phyloP scores from a whole-genome alignment of 257 asterid species.

The Gentiana dahurica region DNA sequence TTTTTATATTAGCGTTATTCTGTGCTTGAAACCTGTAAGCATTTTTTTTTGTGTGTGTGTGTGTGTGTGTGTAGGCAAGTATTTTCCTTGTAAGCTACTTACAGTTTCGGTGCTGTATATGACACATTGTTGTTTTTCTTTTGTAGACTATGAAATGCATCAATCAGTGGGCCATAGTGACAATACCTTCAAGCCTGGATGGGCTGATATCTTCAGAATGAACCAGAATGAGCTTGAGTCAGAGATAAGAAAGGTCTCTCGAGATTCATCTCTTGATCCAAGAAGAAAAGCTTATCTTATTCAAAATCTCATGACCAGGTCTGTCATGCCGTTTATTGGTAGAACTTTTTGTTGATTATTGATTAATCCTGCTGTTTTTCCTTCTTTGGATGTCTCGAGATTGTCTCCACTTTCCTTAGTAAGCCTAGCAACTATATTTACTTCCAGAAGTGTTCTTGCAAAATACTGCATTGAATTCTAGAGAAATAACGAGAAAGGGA shows the following conservation, averaged over 20 bases:
- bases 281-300: conserved; percentile 91
- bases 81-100: no score
- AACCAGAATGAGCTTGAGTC: conserved; percentile 98
- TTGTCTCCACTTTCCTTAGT: no score
- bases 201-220: conserved; percentile 96
- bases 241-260: conserved; percentile 90
- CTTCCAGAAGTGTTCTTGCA: no score
- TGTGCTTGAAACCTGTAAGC: neutral
- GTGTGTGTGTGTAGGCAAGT: no score
- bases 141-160: conserved; percentile 48
- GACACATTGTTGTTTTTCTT: neutral
- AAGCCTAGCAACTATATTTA: no score
- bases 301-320: conserved; percentile 98
- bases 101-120: no score
- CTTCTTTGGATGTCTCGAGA: no score
- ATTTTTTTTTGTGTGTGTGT: no score
- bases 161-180: conserved; percentile 70
- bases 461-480: no score
- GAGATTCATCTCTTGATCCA: conserved; percentile 92
- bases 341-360: neutral
- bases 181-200: conserved; percentile 85
- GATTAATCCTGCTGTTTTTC: neutral
- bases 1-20: neutral
- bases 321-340: conserved; percentile 9
- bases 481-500: no score